Conservation (phyloP, 1,284 basidiomycete genomes). For the Moniliophthora roreri region DNA sequence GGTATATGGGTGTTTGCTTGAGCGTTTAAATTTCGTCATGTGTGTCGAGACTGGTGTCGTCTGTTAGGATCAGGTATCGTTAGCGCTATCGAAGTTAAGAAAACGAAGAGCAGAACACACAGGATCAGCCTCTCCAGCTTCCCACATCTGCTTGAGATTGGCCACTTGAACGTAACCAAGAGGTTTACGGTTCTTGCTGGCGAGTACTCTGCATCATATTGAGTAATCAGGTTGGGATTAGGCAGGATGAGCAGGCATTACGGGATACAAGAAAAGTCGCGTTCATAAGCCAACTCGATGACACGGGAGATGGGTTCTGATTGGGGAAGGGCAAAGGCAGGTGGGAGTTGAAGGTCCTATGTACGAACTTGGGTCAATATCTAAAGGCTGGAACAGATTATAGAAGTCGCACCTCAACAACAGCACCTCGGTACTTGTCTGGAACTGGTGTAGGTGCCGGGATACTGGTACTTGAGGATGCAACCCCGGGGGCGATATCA, state of each 20-base stretch:
- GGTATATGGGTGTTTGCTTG: constrained; percentile 67
- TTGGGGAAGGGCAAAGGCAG: constrained; percentile 81
- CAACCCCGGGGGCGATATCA: too few relatives aligned
- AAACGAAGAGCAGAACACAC: constrained; percentile 41
- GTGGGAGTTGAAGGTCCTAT: constrained; percentile 86
- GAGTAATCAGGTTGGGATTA: background rate
- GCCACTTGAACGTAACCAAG: constrained; percentile 83
- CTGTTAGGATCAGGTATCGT: constrained; percentile 32
- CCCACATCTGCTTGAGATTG: constrained; percentile 74
- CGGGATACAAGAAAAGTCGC: constrained; percentile 91
- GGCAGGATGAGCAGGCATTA: constrained; percentile 28
- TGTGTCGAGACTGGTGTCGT: constrained; percentile 63
- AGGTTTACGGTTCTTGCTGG: constrained; percentile 61
- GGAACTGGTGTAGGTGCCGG: background rate
- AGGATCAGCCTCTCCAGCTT: constrained; percentile 67
- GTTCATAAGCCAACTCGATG: constrained; percentile 84
- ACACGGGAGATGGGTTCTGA: constrained; percentile 72
- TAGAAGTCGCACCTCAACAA: constrained; percentile 12
- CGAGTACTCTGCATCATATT: constrained; percentile 60
- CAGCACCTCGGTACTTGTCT: constrained; percentile 13
- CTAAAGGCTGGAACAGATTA: background rate
- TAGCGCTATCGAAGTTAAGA: background rate
- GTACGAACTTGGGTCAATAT: constrained; percentile 4
- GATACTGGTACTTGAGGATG: too few relatives aligned
- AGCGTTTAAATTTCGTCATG: constrained; percentile 78